These are phyloP conservation scores for Trypanosoma scelopori DNA, from an alignment of 208 protist genomes.

Conservation along the genomic window DNA sequence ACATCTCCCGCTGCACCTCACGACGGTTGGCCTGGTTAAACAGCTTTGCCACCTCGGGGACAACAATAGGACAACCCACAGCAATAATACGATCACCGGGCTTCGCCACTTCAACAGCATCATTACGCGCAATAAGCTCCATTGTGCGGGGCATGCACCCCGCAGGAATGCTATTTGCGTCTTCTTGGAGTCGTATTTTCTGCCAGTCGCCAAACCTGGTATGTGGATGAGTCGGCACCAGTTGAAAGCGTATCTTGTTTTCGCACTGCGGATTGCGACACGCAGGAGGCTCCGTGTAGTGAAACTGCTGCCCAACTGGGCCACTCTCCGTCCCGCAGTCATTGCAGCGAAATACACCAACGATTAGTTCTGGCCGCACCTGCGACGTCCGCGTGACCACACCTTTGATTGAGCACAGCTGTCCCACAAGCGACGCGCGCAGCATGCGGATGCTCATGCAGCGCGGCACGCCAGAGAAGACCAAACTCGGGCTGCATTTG, in stretches of 20 bases:
- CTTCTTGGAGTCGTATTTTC: constrained; percentile 96
- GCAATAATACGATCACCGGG: constrained; percentile 97
- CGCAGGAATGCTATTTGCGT: constrained; percentile 94
- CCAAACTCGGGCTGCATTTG: constrained; percentile 63
- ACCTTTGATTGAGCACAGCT: constrained; percentile 94
- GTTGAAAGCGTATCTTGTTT: constrained; percentile 91
- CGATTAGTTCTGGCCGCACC: constrained; percentile 97
- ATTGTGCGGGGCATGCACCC: constrained; percentile 97
- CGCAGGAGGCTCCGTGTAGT: constrained; percentile 96
- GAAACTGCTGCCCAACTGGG: constrained; percentile 97
- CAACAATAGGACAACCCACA: constrained; percentile 97
- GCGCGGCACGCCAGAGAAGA: constrained; percentile 83
- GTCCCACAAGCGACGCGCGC: constrained; percentile 91
- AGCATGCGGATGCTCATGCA: constrained; percentile 94
- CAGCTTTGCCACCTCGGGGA: constrained; percentile 97
- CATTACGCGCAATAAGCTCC: constrained; percentile 97
- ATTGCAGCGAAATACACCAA: constrained; percentile 96
- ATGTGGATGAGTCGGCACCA: constrained; percentile 79
- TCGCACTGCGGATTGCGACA: constrained; percentile 90
- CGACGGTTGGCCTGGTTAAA: constrained; percentile 79
- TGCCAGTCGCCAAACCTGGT: constrained; percentile 99
- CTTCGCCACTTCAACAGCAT: constrained; percentile 98
- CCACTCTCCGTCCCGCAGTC: constrained; percentile 93
- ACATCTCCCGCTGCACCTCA: constrained; percentile 87
- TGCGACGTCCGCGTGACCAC: constrained; percentile 99